phyloP scores from a whole-genome alignment of 1,139 yeast genomes.

The Eremothecium coryli region DNA sequence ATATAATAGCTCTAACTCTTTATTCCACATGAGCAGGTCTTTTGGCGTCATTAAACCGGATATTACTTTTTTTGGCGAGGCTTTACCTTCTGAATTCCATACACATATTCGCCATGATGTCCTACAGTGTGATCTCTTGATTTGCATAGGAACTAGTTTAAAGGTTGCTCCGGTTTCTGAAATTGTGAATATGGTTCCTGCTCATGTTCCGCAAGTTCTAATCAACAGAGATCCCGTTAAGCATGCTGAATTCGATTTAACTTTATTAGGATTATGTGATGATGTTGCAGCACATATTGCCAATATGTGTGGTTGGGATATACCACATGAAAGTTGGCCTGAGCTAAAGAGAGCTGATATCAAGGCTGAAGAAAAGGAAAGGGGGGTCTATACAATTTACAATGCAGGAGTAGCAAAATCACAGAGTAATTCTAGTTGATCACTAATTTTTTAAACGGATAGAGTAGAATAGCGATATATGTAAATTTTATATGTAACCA shows the following conservation, averaged over 20 bases:
- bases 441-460: no score
- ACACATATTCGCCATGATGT: slow-evolving; percentile 51
- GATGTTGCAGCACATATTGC: slow-evolving; percentile 67
- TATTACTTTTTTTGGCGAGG: slow-evolving; percentile 90
- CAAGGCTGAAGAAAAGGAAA: slow-evolving; percentile 21
- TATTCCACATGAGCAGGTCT: slow-evolving; percentile 31
- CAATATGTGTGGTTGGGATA: slow-evolving; percentile 54
- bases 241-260: slow-evolving; percentile 74
- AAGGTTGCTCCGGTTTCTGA: slow-evolving; percentile 96
- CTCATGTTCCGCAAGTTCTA: slow-evolving; percentile 69
- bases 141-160: slow-evolving; percentile 88
- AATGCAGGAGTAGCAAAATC: slow-evolving; percentile 1
- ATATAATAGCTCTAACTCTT: slow-evolving; percentile 23
- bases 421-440: neutral
- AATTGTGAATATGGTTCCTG: slow-evolving; percentile 67
- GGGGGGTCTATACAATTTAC: slow-evolving; percentile 21
- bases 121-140: slow-evolving; percentile 62
- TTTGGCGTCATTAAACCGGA: slow-evolving; percentile 93
- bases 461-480: no score
- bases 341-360: slow-evolving; percentile 20
- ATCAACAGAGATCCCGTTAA: slow-evolving; percentile 74
- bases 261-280: slow-evolving; percentile 78
- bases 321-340: slow-evolving; percentile 45
- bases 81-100: slow-evolving; percentile 68
- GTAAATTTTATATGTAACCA: no score